Base-by-base conservation (phyloP, 1,284 basidiomycete species). In the Boletus mariae region DNA sequence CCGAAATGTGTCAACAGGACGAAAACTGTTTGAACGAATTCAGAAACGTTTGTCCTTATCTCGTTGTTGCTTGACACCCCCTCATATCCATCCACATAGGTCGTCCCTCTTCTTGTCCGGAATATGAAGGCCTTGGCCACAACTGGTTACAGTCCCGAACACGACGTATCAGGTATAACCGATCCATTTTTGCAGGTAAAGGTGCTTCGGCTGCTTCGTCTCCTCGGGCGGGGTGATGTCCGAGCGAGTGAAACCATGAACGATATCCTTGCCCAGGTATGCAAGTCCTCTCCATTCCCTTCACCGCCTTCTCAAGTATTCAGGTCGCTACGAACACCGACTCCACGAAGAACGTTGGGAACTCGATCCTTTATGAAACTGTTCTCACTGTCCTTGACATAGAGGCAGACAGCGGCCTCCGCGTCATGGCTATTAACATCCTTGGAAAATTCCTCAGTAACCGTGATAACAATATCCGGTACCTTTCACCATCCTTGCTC, bases 401-500 rank as follows among this genome's bases (percentile, higher is more conserved):
- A 57, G 94, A 98, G 67, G 96, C 97, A 8, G 97, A 99, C 70
- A 90, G 85, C 53, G 94, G 94, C 23, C 74, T 99, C 38, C 85
- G 97, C 5, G 96, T 99, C 50, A 98, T 99, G 97, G 97, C 97
- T 0, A 99, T 99, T 75, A 99, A 99, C 69, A 98, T 99, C 55
- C 80, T 99, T 42, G 97, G 97, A 57, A 99, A 98, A 73, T 99
- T 99, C 76, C 76, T 99, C 63, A 90, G 92, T 66, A 99, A 99
- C 73, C 82, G 93, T 31, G 97, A 99, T 71, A 99, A 99, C 75
- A 99, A 99, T 69, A 99, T 99, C 64, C 85, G 94, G 91, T 94
- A 66, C 45, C 38, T 51, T 44, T 44, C 25, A 51, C 49, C 31
- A n/a, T 31, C 26, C 10, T 47, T 43, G 2, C 12, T 44, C 25